Evolutionary conservation across 345 rosid species (phyloP), one percentile per base, ranked within the genome.

Genomic region (Barbarea vulgaris): DNA sequence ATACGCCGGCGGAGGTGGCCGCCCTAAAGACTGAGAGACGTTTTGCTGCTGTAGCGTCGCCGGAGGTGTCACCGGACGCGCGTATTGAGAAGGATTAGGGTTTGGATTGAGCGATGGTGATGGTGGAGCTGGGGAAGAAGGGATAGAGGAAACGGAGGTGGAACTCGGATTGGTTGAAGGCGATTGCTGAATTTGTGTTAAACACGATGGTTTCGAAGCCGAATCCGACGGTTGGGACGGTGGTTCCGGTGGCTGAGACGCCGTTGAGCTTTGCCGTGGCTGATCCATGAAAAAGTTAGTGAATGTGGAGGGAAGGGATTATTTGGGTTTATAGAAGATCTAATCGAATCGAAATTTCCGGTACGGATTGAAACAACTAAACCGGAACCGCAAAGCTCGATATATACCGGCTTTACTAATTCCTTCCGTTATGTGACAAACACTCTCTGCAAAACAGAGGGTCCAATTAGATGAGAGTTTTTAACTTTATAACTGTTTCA

Each of bases 1-100:
- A 36, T 86, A 76, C 62, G 81, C 13, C 31, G 83, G 63, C 8
- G 81, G 79, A 53, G 77, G 72, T 4, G 85, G 79, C 9, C 85
- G 82, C 5, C 74, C 68, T 17, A 67, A 66, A 62, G 85, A 22
- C 36, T 66, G 81, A 1, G 84, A 48, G 69, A 37, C 53, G 4
- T 73, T 64, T 50, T 46, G 69, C 10, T 64, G 80, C 42, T 68
- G 83, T 28, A 79, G 79, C 5, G 73, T 77, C 24, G 72, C 76
- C 9, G 84, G 54, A 19, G 78, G 52, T 24, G 85, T 47, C 25
- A 81, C 83, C 4, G 87, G 72, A 7, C 84, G 77, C n/a, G 75
- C 18, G 59, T 64, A 53, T 44, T 65, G 74, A 66, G 68, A 24
- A 8, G 64, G 58, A 55, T 78, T 78, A 78, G 81, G 81, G 81